Conservation (phyloP, 192 early-diverging fungal genomes). For the Lobulomyces angularis region DNA sequence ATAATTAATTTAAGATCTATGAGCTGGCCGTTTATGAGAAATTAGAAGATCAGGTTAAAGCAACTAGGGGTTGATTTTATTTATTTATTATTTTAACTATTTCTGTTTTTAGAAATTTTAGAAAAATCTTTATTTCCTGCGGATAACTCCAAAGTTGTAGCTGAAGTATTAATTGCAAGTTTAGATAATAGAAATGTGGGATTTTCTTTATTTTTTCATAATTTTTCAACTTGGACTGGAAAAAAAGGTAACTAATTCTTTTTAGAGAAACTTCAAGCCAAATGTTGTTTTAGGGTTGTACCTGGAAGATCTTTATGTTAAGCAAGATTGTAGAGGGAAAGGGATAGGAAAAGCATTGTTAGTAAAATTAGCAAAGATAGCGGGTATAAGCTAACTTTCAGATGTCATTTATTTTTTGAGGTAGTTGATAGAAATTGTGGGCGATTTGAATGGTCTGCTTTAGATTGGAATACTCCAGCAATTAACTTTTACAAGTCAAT, state of each 20-base stretch:
- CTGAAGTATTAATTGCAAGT: not conserved
- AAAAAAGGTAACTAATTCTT: slow-evolving; percentile 4
- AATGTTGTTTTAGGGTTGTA: slow-evolving; percentile 62
- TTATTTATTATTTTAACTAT: too few species aligned
- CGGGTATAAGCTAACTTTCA: too few species aligned
- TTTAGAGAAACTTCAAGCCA: not conserved
- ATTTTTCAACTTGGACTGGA: slow-evolving; percentile 59
- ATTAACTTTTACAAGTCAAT: slow-evolving; percentile 63
- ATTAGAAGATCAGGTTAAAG: slow-evolving; percentile 51
- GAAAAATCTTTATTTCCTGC: too few species aligned
- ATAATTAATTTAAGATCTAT: too few species aligned
- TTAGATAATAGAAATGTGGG: slow-evolving; percentile 35
- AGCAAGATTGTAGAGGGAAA: slow-evolving; percentile 41
- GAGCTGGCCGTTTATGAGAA: slow-evolving; percentile 69
- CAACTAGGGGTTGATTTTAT: slow-evolving; percentile 57
- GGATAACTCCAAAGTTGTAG: slow-evolving; percentile 5
- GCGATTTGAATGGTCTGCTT: slow-evolving; percentile 70
- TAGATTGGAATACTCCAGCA: slow-evolving; percentile 77
- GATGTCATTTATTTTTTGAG: too few species aligned
- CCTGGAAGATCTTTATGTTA: slow-evolving; percentile 74
- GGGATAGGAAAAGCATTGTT: slow-evolving; percentile 60
- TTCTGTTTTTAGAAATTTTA: too few species aligned
- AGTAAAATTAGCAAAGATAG: slow-evolving; percentile 51
- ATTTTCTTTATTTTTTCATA: slow-evolving; percentile 75
- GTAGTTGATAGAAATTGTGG: slow-evolving; percentile 53